Evolutionary conservation across 2,329 filamentous ascomycete genomes (phyloP).

Genomic region (Penicillium sp.): DNA sequence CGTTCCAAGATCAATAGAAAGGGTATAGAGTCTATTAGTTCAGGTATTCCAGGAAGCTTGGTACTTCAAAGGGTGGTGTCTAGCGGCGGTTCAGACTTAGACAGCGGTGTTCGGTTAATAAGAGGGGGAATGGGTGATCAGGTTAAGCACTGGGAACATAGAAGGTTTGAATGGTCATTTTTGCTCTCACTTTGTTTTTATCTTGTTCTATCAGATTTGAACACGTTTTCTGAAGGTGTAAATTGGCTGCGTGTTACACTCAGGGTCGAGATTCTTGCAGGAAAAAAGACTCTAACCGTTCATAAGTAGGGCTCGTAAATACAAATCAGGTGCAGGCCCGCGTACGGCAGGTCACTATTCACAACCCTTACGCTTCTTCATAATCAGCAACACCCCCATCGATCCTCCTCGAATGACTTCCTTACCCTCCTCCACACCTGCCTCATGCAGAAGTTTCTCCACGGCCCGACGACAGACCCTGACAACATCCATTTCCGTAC

Average conservation of each 20-base stretch:
- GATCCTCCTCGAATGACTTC: conserved; percentile 14
- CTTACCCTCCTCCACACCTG: conserved; percentile 22
- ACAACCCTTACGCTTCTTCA: not conserved
- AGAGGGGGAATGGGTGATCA: too few relatives aligned
- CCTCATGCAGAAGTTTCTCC: conserved; percentile 28
- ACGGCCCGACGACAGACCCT: conserved; percentile 20
- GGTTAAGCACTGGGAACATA: too few relatives aligned
- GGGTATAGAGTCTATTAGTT: too few relatives aligned
- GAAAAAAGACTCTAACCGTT: not conserved
- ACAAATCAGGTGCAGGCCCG: not conserved
- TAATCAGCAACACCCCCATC: not conserved
- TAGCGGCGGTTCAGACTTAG: too few relatives aligned
- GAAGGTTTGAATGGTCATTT: too few relatives aligned
- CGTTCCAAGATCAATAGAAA: too few relatives aligned
- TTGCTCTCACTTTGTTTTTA: too few relatives aligned
- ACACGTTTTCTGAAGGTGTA: too few relatives aligned
- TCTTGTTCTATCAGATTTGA: too few relatives aligned
- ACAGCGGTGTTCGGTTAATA: too few relatives aligned
- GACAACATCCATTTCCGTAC: conserved; percentile 39
- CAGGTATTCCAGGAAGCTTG: too few relatives aligned
- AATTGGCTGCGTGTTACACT: not conserved
- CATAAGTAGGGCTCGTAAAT: not conserved
- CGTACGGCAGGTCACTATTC: not conserved
- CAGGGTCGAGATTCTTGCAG: not conserved
- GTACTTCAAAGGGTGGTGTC: too few relatives aligned